Percentiles rank a stretch among this genome's conserved stretches.
These are phyloP conservation scores for Termitomyces bulborhizus DNA, from an alignment of 768 basidiomycete genomes.

Conservation along the genomic window DNA sequence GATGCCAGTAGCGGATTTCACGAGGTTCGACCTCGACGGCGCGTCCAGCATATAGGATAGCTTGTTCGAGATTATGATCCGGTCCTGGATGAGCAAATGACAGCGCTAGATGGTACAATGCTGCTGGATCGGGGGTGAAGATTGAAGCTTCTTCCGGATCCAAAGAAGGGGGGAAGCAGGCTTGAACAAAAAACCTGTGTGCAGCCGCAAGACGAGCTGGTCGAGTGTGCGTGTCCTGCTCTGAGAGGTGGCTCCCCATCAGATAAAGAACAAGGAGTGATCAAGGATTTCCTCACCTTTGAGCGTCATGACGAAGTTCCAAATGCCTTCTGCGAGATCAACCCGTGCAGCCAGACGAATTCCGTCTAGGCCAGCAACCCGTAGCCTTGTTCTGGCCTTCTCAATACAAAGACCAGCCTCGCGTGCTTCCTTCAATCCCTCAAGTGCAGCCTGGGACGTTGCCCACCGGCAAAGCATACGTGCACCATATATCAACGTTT, in stretches of 20 bases:
- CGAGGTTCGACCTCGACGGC: conserved; percentile 67
- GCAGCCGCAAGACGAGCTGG: conserved; percentile 52
- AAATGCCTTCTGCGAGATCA: conserved; percentile 67
- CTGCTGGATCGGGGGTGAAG: conserved; percentile 45
- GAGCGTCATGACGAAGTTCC: conserved; percentile 60
- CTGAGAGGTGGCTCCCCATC: conserved; percentile 27
- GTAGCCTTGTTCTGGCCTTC: conserved; percentile 52
- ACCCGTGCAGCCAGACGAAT: conserved; percentile 54
- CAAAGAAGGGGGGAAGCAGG: conserved; percentile 17
- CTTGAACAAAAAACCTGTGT: conserved; percentile 40
- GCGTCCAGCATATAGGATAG: conserved; percentile 57
- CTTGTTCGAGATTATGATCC: conserved; percentile 58
- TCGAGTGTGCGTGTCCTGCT: conserved; percentile 59
- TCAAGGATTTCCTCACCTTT: conserved; percentile 41
- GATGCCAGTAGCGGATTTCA: conserved; percentile 81
- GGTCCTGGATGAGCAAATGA: conserved; percentile 62
- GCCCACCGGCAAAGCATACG: conserved; percentile 65
- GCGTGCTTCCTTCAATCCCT: conserved; percentile 49
- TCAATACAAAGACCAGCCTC: conserved; percentile 59
- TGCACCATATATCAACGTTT: conserved; percentile 70
- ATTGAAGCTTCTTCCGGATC: conserved; percentile 20
- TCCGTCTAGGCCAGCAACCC: conserved; percentile 29
- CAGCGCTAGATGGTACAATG: conserved; percentile 77
- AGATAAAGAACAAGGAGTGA: neutral
- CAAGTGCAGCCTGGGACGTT: conserved; percentile 22